Base-by-base conservation (phyloP, 371 early-diverging fungal species). In the Mucor mucedo region DNA sequence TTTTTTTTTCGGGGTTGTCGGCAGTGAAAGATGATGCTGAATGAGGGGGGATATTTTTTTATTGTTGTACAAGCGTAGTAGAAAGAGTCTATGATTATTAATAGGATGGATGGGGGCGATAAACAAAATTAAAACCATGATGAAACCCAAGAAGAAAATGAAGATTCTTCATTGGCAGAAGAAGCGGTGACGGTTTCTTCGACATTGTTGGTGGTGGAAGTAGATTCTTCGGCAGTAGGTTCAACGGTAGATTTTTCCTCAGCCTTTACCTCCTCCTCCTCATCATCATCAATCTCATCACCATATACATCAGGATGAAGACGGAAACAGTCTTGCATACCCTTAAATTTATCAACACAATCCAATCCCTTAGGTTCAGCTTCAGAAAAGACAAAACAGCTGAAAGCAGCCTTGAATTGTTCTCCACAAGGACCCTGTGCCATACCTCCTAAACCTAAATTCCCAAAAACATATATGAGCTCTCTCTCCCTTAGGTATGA, bases 401-500 rank as follows among this genome's bases (percentile, higher is more conserved):
- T 93, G 70, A 98, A 98, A 10, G 98, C 98, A 13, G 88, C 91
- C 77, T 97, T 97, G 86, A 98, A 98, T 60, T 89, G 79, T 60
- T 95, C 95, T 38, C 97, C 98, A 75, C 99, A 98, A 9, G 99
- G 96, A 11, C 93, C 93, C n/a, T 90, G 86, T 30, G 95, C 94
- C 97, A 98, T 97, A 50, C 91, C 92, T 9, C 92, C 96, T 13
- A 98, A 75, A 74, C 81, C 81, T 81, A 39, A 1, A 21, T 21
- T 21, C 21, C 21, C 21, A 21, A 21, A 21, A 21, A 21, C 21
- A 21, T 21, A 21, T 21, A 21, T 21, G 21, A 8, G 35, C 16
- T 47, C 16, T 47, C 8, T 6, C 16, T 47, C 1, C 5, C 8
- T 47, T 47, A 21, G 21, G 33, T 7, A 63, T 57, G 38, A 14